Base-by-base conservation (phyloP, 1,284 basidiomycete genomes). In the Cystobasidium sp. region DNA sequence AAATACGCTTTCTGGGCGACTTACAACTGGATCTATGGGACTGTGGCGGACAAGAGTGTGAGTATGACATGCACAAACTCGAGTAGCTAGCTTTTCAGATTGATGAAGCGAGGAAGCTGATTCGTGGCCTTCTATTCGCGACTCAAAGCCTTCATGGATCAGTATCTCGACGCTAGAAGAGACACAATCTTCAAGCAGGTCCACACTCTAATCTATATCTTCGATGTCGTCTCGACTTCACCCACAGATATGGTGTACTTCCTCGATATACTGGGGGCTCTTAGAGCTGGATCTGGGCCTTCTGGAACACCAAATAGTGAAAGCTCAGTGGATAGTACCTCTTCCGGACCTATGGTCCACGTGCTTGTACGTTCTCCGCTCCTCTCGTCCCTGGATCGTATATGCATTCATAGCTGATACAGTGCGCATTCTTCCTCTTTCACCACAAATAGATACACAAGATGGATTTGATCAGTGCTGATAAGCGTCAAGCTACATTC, bases 181-280 rank as follows among this genome's bases (percentile, higher is more conserved):
- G 87, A 90, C 44, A 94, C 92, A 55, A 94, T 98, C 78, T 99
- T 99, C 84, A 89, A 91, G 79, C 91, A 95, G 80, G 96, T 97
- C 72, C 94, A 94, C 12, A 93, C 97, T 52, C 88, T 99, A 81
- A 98, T 99, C 80, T 99, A 99, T 83, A 97, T 99, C 9, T 98
- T 99, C 77, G 96, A 99, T 81, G 89, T 96, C 58, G 83, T 78
- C 39, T 82, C 68, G 68, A 78, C 72, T 75, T 80, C 75, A 76
- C 77, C 58, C 4, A 77, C 78, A 74, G 94, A 97, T 83, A 84
- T 94, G 47, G 88, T 89, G 79, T 97, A 95, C 82, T 97, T 92
- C 82, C 88, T 88, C 58, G 90, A 94, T 75, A 95, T 93, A 82
- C 85, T 97, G 68, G 88, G 89, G 5, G 90, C 92, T 1, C 84